phyloP scores from a whole-genome alignment of 2,329 filamentous ascomycete species.

The Fusarium sp. region DNA sequence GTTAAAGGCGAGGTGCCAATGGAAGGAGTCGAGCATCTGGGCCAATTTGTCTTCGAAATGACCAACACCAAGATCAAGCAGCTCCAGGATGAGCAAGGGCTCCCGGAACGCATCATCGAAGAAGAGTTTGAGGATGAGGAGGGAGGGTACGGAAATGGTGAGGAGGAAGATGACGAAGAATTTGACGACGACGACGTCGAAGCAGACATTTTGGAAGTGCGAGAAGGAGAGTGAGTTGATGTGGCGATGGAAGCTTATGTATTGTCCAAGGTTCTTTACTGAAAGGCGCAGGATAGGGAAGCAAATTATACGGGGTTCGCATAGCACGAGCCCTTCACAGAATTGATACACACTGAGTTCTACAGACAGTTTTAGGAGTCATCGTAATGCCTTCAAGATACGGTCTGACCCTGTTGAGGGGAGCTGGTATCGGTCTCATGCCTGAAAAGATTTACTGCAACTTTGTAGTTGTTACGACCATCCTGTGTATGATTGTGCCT shows the following conservation, averaged over 20 bases:
- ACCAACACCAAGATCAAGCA: conserved; percentile 71
- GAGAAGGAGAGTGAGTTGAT: conserved; percentile 50
- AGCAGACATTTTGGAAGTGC: conserved; percentile 52
- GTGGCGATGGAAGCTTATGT: conserved; percentile 7
- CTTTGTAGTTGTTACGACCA: background rate
- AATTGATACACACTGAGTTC: background rate
- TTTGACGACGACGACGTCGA: conserved; percentile 46
- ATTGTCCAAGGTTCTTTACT: conserved; percentile 8
- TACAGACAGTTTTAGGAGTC: background rate
- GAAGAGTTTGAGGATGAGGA: conserved; percentile 49
- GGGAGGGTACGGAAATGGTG: conserved; percentile 47
- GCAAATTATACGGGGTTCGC: background rate
- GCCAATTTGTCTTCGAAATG: conserved; percentile 98
- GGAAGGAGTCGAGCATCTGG: conserved; percentile 92
- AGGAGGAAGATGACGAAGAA: conserved; percentile 47
- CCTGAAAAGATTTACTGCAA: background rate
- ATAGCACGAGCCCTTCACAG: background rate
- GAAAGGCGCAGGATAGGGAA: conserved; percentile 16
- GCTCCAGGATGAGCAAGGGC: conserved; percentile 54
- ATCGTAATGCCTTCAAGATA: background rate
- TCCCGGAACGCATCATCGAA: conserved; percentile 41
- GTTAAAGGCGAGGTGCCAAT: conserved; percentile 74
- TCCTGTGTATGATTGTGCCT: background rate
- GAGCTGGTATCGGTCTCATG: background rate
- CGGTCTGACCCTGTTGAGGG: too few species aligned